A percentile compares a stretch with the other conserved stretches of the same genome.
phyloP scores from a whole-genome alignment of 2,329 filamentous ascomycete species.

The Alternaria sp. region DNA sequence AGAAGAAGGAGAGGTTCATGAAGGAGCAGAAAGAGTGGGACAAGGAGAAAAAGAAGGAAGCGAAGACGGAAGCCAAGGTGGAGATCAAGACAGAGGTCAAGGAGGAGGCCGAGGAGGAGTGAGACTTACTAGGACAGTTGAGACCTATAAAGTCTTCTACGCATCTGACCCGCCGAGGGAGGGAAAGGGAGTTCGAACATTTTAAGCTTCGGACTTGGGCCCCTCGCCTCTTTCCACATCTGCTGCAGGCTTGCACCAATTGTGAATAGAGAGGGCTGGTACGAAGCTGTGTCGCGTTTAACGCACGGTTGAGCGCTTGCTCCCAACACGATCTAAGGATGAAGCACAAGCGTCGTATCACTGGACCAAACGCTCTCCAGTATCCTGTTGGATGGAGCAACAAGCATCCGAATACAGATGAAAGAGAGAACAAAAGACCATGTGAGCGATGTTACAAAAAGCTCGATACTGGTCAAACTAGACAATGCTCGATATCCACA shows the following conservation, averaged over 20 bases:
- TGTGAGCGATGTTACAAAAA: neutral
- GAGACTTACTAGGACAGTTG: neutral
- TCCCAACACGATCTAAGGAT: neutral
- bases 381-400: neutral
- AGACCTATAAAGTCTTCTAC: neutral
- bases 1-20: conserved; percentile 57
- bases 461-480: neutral
- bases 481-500: no score
- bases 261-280: neutral
- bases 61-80: neutral
- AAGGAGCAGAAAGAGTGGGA: conserved; percentile 58
- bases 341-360: neutral
- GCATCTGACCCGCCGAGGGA: neutral
- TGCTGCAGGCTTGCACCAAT: conserved; percentile 3
- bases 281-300: neutral
- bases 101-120: neutral
- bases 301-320: neutral
- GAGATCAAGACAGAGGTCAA: conserved; percentile 4
- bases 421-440: neutral
- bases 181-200: neutral
- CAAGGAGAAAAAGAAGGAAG: conserved; percentile 27
- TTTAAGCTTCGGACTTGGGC: neutral
- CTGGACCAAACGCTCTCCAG: neutral
- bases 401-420: neutral
- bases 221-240: neutral